Conservation (phyloP, 1,284 basidiomycete species). For the Rugosomyces carneus region DNA sequence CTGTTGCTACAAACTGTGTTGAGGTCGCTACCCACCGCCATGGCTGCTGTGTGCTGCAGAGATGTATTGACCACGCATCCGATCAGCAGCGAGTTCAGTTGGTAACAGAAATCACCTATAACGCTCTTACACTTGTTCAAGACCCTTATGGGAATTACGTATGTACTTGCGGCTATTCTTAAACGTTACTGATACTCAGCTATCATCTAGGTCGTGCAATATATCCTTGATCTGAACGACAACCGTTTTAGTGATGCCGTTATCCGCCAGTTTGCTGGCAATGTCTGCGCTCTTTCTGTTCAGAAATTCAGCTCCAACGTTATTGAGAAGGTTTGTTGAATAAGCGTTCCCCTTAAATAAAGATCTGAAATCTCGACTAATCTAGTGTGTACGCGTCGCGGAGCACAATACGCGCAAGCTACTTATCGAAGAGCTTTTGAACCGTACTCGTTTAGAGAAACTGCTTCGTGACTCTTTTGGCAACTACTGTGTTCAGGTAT, state of each 20-base stretch:
- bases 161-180: conserved; percentile 24
- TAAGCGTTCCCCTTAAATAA: conserved; percentile 4
- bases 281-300: conserved; percentile 95
- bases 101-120: conserved; percentile 98
- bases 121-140: conserved; percentile 95
- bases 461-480: conserved; percentile 92
- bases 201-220: conserved; percentile 78
- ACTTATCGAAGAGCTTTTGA: conserved; percentile 93
- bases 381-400: conserved; percentile 93
- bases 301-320: conserved; percentile 98
- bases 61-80: conserved; percentile 98
- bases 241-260: conserved; percentile 96
- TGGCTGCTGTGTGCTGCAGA: conserved; percentile 97
- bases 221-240: conserved; percentile 97
- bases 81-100: conserved; percentile 94
- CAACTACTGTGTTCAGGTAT: conserved; percentile 88
- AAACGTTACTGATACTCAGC: conserved; percentile 7
- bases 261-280: conserved; percentile 96
- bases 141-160: conserved; percentile 98
- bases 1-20: conserved; percentile 97
- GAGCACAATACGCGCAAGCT: conserved; percentile 92
- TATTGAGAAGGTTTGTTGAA: conserved; percentile 70
- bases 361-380: conserved; percentile 6
- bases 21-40: conserved; percentile 99
- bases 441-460: conserved; percentile 93